Evolutionary conservation across 2,329 filamentous ascomycete genomes (phyloP).

Genomic region (Aspergillus neoniger): DNA sequence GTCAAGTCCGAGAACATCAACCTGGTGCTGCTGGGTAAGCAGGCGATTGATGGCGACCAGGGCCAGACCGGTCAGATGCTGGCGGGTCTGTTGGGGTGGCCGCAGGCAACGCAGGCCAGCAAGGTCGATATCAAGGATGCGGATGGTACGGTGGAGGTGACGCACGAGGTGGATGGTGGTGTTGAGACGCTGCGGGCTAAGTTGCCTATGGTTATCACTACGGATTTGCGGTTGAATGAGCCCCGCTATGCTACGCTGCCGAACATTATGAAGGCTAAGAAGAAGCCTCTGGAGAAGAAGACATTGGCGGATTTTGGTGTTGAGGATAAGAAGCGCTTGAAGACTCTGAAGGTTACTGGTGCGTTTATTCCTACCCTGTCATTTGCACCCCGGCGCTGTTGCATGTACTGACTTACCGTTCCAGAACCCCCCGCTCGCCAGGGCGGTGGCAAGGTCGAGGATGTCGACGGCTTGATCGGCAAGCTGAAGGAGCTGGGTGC

Average conservation of each 20-base stretch:
- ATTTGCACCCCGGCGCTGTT: neutral
- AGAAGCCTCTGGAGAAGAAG: constrained; percentile 97
- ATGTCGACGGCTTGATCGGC: constrained; percentile 89
- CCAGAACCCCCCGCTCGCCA: constrained; percentile 82
- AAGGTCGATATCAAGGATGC: constrained; percentile 73
- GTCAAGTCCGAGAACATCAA: constrained; percentile 85
- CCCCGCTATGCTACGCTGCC: constrained; percentile 92
- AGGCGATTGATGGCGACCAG: constrained; percentile 96
- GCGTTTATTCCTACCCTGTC: constrained; percentile 38
- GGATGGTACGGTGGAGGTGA: constrained; percentile 72
- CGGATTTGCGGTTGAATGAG: constrained; percentile 91
- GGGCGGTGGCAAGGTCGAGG: constrained; percentile 94
- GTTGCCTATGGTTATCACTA: constrained; percentile 91
- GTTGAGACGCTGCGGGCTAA: constrained; percentile 84
- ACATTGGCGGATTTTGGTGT: constrained; percentile 79
- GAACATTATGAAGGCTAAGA: constrained; percentile 99
- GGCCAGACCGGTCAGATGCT: constrained; percentile 98
- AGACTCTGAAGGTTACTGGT: constrained; percentile 87
- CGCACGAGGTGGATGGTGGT: constrained; percentile 91
- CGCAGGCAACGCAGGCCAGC: constrained; percentile 90
- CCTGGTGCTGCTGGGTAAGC: constrained; percentile 91
- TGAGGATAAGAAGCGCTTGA: constrained; percentile 73
- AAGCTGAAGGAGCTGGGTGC: constrained; percentile 97
- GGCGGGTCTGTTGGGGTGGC: constrained; percentile 85
- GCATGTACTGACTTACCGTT: constrained; percentile 2